Evolutionary conservation across 495 filamentous ascomycete species (phyloP), one percentile per base, ranked within the genome.

Genomic region (Aspergillus egyptiacus): DNA sequence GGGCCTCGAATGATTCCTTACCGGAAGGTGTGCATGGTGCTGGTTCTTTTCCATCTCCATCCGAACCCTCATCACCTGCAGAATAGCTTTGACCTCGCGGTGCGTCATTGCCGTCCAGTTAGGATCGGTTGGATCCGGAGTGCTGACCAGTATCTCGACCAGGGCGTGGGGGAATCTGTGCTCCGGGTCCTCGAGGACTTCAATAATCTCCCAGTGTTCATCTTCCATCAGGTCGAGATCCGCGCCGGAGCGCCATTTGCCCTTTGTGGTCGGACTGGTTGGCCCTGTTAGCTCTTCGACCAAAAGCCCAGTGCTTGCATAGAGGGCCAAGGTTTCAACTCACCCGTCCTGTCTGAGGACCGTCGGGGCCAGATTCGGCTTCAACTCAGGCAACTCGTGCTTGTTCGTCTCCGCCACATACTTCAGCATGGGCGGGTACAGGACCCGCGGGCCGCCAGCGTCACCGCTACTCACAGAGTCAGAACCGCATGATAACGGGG

Each of bases 31-130:
- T 1, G 33, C 0, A 39, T 56, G 36, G 9, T 48, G 5, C 10
- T 38, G 3, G 10, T 56, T 42, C 6, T 36, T 27, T 3, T 11
- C 2, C 31, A 56, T 18, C 7, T 13, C 43, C 36, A 56, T 43
- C 2, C 53, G 42, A 10, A 43, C 13, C 24, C 38, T 23, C 35
- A 56, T 43, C 13, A 51, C 36, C 28, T 43, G 43, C 24, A 56
- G 6, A 5, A 56, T 48, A 7, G 48, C 43, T n/a, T 19, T 51
- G 19, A 56, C 24, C 30, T 55, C 46, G 7, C 35, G n/a, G n/a
- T n/a, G n/a, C n/a, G n/a, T n/a, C n/a, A n/a, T 19, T 11, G 20
- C 18, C 5, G 46, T 48, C 19, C 49, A 27, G 22, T 25, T 25
- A 5, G 13, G n/a, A 8, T 13, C 33, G 19, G n/a, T 34, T 35